Evolutionary conservation across 352 stramenopile species (phyloP).

Genomic region (Globisporangium cederbergense): DNA sequence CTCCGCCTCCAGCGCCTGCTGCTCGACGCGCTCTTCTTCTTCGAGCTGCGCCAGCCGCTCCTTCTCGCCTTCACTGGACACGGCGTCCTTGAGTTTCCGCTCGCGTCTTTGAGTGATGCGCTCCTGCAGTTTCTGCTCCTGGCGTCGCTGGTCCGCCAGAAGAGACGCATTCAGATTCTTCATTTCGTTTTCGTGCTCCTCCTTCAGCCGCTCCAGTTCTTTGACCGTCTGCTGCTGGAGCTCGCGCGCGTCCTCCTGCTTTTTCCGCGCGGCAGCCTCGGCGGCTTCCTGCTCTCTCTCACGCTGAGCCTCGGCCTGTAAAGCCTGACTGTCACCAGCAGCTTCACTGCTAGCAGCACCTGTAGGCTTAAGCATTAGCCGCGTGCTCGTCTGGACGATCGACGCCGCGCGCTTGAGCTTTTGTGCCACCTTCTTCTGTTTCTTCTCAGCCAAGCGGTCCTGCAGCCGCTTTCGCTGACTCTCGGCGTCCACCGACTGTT

Average conservation of each 20-base stretch:
- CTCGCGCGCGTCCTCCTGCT: conserved; percentile 31
- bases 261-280: conserved; percentile 22
- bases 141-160: conserved; percentile 47
- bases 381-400: conserved; percentile 48
- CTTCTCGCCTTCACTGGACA: conserved; percentile 19
- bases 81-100: conserved; percentile 35
- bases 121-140: conserved; percentile 67
- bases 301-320: conserved; percentile 28
- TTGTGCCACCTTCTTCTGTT: conserved; percentile 30
- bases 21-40: conserved; percentile 31
- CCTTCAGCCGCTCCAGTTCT: conserved; percentile 49
- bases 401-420: conserved; percentile 27
- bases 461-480: conserved; percentile 22
- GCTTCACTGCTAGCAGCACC: neutral
- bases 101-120: conserved; percentile 51
- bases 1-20: conserved; percentile 26
- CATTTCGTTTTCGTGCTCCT: conserved; percentile 61
- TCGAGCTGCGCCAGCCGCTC: conserved; percentile 29
- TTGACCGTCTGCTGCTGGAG: conserved; percentile 47
- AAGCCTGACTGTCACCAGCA: neutral
- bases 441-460: conserved; percentile 26
- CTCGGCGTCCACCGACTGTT: conserved; percentile 11
- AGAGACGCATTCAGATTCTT: conserved; percentile 38
- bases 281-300: conserved; percentile 42
- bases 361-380: neutral